Percentiles rank a stretch among this genome's conserved stretches.
Evolutionary conservation across 1,284 basidiomycete genomes (phyloP).

Genomic region (Ceratobasidium sp.): DNA sequence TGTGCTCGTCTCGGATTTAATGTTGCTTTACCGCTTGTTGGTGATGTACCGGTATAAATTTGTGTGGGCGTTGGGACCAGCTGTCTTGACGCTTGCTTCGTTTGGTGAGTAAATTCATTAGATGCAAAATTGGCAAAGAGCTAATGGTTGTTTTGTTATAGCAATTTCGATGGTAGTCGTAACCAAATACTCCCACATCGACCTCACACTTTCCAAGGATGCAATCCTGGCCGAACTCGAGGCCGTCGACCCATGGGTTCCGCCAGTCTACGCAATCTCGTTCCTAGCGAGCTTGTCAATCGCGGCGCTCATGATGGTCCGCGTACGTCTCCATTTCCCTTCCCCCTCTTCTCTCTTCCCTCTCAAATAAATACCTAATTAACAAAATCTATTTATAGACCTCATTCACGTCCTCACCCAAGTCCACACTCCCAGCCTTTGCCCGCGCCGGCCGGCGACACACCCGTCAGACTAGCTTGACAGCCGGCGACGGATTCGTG

Average conservation of each 20-base stretch:
- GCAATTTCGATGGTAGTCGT: slow-evolving; percentile 40
- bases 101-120: background rate
- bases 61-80: slow-evolving; percentile 18
- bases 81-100: slow-evolving; percentile 16
- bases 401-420: slow-evolving; percentile 17
- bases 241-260: slow-evolving; percentile 20
- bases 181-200: slow-evolving; percentile 27
- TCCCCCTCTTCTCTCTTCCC: no score
- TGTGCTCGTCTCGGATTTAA: slow-evolving; percentile 34
- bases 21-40: slow-evolving; percentile 37
- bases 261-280: slow-evolving; percentile 31
- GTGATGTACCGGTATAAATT: slow-evolving; percentile 40
- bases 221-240: background rate
- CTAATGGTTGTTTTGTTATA: background rate
- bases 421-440: slow-evolving; percentile 10
- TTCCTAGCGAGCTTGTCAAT: slow-evolving; percentile 33
- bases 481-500: slow-evolving; percentile 20
- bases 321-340: background rate
- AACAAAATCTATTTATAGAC: background rate
- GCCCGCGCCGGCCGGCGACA: slow-evolving; percentile 5
- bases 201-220: background rate
- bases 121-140: no score
- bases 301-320: slow-evolving; percentile 39
- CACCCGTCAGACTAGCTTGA: slow-evolving; percentile 6
- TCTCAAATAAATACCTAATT: background rate